phyloP scores from a whole-genome alignment of 495 filamentous ascomycete genomes.

The Aspergillus homomorphus region DNA sequence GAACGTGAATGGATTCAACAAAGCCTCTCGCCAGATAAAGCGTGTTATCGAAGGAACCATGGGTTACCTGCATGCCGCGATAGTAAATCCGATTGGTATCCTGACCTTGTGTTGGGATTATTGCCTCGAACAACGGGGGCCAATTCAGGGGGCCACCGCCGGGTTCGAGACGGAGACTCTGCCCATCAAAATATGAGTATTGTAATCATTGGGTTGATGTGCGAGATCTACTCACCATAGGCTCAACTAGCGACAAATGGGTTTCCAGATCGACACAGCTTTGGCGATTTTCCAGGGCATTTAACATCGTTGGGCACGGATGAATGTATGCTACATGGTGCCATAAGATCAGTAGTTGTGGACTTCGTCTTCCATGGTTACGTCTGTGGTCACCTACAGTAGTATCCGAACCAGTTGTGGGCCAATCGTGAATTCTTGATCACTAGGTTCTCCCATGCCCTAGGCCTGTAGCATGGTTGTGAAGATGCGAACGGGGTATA shows the following conservation, averaged over 20 bases:
- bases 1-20: slow-evolving; percentile 21
- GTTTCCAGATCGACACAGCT: slow-evolving; percentile 29
- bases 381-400: slow-evolving; percentile 25
- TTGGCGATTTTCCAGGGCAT: slow-evolving; percentile 18
- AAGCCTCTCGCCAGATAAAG: slow-evolving; percentile 31
- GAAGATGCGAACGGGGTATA: slow-evolving; percentile 23
- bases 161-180: slow-evolving; percentile 26
- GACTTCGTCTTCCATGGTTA: not conserved
- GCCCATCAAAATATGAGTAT: not conserved
- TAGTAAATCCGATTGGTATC: slow-evolving; percentile 22
- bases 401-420: slow-evolving; percentile 36
- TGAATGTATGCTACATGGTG: slow-evolving; percentile 32
- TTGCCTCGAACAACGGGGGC: slow-evolving; percentile 23
- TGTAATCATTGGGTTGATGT: not conserved
- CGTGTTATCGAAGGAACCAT: slow-evolving; percentile 5
- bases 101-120: slow-evolving; percentile 11
- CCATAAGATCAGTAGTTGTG: not conserved
- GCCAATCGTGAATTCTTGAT: slow-evolving; percentile 8
- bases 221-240: slow-evolving; percentile 20
- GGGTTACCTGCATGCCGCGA: slow-evolving; percentile 21
- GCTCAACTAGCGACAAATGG: slow-evolving; percentile 21
- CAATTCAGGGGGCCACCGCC: slow-evolving; percentile 22
- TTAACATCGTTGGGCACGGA: slow-evolving; percentile 19
- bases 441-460: slow-evolving; percentile 9
- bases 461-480: slow-evolving; percentile 17